Base-by-base conservation (phyloP, 345 rosid species). In the Viola odorata region DNA sequence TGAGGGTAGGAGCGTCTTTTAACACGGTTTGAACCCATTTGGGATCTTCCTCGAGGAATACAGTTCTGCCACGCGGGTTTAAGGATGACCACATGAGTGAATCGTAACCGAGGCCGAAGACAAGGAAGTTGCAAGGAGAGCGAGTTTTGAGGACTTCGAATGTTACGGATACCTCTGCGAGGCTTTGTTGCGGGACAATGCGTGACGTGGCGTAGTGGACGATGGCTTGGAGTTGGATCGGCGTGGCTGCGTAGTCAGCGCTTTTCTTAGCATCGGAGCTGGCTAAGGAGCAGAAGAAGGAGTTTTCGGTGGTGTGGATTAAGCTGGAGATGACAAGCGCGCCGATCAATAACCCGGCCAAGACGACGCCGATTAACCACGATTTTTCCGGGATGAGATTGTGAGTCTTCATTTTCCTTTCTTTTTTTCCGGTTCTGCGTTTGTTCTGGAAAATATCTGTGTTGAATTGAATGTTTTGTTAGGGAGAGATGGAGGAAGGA, bases 51-150 rank as follows among this genome's bases (percentile, higher is more conserved):
- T 88, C 95, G 0, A 88, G 68, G 76, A 91, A 91, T 5, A 86
- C 40, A 8, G 98, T 91, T 14, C 61, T 69, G 62, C 98, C 98
- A 12, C 75, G 64, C 36, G 89, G 82, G 60, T 91, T 91, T 17
- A 91, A 75, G 0, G 97, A 76, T 40, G 61, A 72, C 96, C 96
- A 88, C 91, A 88, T 85, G 39, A 85, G 80, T 3, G 96, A 85
- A 58, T 88, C 91, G 8, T 73, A 76, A 13, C 91, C 91, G 8
- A 88, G 86, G 1, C 96, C 96, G 69, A 82, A 84, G 41, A 88
- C 84, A 5, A 84, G 79, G 76, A 84, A 66, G 66, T 84, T 84
- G 69, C 82, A 79, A 1, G 86, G 86, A n/a, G 81, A 53, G 3
- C 58, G 57, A 16, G 11, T 57, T 23, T 60, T 69, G 51, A 84